Evolutionary conservation across 2,329 filamentous ascomycete species (phyloP), one percentile per base, ranked within the genome.

Genomic region (Trichoderma sp.): DNA sequence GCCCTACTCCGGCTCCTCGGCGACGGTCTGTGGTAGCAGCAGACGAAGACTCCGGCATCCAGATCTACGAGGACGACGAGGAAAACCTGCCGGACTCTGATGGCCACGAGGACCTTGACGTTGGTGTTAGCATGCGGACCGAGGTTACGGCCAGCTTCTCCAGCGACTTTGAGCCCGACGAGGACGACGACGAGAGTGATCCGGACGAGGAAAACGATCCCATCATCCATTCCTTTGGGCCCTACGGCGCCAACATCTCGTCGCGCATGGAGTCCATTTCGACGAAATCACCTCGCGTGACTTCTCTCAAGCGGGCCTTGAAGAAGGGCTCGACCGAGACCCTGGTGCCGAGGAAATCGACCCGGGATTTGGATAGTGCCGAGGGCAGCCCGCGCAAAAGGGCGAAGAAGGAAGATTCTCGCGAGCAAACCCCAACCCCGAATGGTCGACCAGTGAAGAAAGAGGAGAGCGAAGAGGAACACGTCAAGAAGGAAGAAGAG

Each of bases 131-230:
- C 77, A 85, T 87, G 73, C 78, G 81, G 72, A 86, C 85, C 11
- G 84, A 87, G 40, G 75, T 80, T 29, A 82, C 82, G n/a, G 81
- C 82, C 66, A 86, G 83, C 75, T 88, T 87, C 77, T 85, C 84
- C 8, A 89, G 86, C 76, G 87, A 89, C 63, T 55, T 14, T 31
- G 83, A 81, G 14, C 81, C 79, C 65, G 78, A 82, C 5, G 89
- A 94, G 21, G 88, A 91, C 24, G 89, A 97, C 72, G 89, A 97
- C 72, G 89, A 91, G 21, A 89, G 93, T 19, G 47, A 68, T 27
- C 90, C 92, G 0, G 91, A 95, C 74, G 94, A 97, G 82, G 95
- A 98, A 80, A 97, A 97, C 72, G 96, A 98, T 74, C 94, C 94
- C 3, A 89, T 97, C 67, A 85, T 97, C 21, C 92, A 96, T 79